Evolutionary conservation across 2,329 filamentous ascomycete genomes (phyloP).

Genomic region (Epichloe sibirici): DNA sequence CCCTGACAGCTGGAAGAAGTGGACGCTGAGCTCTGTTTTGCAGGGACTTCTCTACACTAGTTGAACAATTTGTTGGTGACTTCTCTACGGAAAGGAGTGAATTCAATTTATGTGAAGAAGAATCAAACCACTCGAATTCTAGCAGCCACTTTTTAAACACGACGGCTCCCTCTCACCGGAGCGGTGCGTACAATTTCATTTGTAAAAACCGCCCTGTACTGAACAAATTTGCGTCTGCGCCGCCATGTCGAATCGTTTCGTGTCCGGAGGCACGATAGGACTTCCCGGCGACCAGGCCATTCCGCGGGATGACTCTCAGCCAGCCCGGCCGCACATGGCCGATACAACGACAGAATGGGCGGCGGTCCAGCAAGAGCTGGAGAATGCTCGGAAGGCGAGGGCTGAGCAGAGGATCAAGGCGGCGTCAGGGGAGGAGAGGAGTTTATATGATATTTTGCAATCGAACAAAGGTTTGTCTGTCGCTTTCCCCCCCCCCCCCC

Average conservation of each 20-base stretch:
- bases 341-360: constrained; percentile 43
- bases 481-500: neutral
- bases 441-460: constrained; percentile 62
- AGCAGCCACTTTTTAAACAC: no score
- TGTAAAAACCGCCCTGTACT: no score
- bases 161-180: no score
- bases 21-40: no score
- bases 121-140: no score
- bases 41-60: no score
- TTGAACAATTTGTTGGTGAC: no score
- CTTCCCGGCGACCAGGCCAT: constrained; percentile 13
- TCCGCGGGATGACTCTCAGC: constrained; percentile 9
- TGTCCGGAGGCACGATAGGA: constrained; percentile 40
- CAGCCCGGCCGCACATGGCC: neutral
- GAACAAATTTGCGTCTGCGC: neutral
- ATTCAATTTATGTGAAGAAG: no score
- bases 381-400: constrained; percentile 43
- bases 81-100: no score
- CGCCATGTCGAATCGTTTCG: constrained; percentile 41
- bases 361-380: constrained; percentile 51
- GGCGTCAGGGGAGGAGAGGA: constrained; percentile 39
- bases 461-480: constrained; percentile 60
- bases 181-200: no score
- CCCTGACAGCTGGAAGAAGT: no score
- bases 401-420: constrained; percentile 35